A percentile compares a stretch with the other conserved stretches of the same genome.
These are phyloP conservation scores for Suillus subluteus DNA, from an alignment of 768 basidiomycete species.

Conservation along the genomic window DNA sequence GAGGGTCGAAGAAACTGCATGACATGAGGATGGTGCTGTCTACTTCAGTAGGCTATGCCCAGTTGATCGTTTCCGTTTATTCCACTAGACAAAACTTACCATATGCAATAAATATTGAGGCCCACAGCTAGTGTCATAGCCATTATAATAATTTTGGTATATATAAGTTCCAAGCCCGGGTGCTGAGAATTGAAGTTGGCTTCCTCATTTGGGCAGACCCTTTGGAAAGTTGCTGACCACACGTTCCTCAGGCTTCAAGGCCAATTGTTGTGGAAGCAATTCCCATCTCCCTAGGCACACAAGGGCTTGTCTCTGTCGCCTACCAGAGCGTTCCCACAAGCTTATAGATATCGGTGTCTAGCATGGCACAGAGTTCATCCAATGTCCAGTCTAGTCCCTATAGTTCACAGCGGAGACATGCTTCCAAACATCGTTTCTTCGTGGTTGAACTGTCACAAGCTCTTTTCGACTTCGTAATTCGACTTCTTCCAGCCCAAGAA, in stretches of 20 bases:
- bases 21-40: not conserved
- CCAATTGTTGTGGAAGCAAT: conserved; percentile 33
- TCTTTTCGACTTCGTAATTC: conserved; percentile 92
- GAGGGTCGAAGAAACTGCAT: conserved; percentile 35
- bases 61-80: not conserved
- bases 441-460: conserved; percentile 83
- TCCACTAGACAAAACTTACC: not conserved
- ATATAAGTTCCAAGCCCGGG: not conserved
- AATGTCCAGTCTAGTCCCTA: conserved; percentile 31
- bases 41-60: not conserved
- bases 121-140: not conserved
- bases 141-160: not conserved
- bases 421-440: conserved; percentile 63
- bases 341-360: conserved; percentile 13
- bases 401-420: conserved; percentile 37
- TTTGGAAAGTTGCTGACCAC: conserved; percentile 23
- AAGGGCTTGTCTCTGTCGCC: conserved; percentile 16
- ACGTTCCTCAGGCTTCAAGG: conserved; percentile 24
- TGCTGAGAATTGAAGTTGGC: conserved; percentile 1
- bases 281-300: conserved; percentile 17
- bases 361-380: conserved; percentile 35
- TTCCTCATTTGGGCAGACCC: conserved; percentile 33
- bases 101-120: not conserved
- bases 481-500: conserved; percentile 86
- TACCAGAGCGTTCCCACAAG: conserved; percentile 9